A percentile compares a stretch with the other conserved stretches of the same genome.
Conservation (phyloP, 495 filamentous ascomycete species). For the Astrothelium subdiscretum region DNA sequence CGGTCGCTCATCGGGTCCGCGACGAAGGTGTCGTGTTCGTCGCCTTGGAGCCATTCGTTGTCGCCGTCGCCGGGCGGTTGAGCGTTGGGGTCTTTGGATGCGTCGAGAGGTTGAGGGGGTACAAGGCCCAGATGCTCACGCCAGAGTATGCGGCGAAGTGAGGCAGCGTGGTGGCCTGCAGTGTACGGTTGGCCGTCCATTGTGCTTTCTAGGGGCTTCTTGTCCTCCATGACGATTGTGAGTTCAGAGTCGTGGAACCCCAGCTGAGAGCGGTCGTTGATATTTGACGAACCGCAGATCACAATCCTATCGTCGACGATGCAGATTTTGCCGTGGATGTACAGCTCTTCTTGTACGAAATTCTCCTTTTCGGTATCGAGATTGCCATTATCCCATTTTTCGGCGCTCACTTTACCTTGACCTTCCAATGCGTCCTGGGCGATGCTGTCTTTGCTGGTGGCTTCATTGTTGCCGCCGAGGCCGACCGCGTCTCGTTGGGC, state of each 20-base stretch:
- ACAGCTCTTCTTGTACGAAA: constrained; percentile 90
- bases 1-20: constrained; percentile 68
- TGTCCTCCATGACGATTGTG: constrained; percentile 86
- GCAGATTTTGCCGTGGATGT: constrained; percentile 77
- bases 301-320: constrained; percentile 75
- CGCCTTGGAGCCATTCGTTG: constrained; percentile 51
- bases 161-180: constrained; percentile 66
- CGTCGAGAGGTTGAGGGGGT: constrained; percentile 61
- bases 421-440: constrained; percentile 72
- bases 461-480: constrained; percentile 22
- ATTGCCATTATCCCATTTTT: constrained; percentile 55
- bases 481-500: constrained; percentile 36
- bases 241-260: constrained; percentile 87
- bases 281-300: constrained; percentile 79
- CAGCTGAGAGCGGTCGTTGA: constrained; percentile 88
- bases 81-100: constrained; percentile 61
- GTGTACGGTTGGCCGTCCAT: constrained; percentile 73
- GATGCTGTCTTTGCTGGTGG: constrained; percentile 52
- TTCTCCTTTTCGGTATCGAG: constrained; percentile 66
- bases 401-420: constrained; percentile 51
- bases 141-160: constrained; percentile 78
- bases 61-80: constrained; percentile 64
- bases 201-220: constrained; percentile 50
- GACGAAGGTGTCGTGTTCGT: constrained; percentile 62
- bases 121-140: constrained; percentile 84